phyloP scores from a whole-genome alignment of 768 basidiomycete genomes.

The Candolleomyces aberdarensis region DNA sequence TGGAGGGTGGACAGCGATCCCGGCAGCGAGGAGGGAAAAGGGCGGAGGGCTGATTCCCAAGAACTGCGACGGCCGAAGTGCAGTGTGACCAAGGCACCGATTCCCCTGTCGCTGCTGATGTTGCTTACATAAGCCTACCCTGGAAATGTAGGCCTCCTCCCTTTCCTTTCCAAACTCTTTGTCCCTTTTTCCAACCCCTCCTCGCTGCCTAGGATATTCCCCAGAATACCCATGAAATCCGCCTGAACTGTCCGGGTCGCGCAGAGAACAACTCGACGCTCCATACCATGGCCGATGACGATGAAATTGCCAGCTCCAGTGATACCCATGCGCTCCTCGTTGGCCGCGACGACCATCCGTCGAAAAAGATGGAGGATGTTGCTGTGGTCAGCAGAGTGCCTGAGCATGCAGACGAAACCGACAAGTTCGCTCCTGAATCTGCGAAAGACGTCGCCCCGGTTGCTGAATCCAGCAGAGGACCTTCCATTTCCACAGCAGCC shows the following conservation, averaged over 20 bases:
- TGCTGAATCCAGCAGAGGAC: slow-evolving; percentile 20
- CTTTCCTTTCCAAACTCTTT: background rate
- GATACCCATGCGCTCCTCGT: slow-evolving; percentile 33
- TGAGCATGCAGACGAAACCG: slow-evolving; percentile 10
- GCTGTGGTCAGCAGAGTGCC: slow-evolving; percentile 14
- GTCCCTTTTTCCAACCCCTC: slow-evolving; percentile 4
- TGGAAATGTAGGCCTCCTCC: background rate
- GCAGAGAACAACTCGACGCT: background rate
- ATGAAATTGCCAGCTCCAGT: slow-evolving; percentile 33
- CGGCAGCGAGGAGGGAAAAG: too few species aligned
- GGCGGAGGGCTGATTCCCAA: too few species aligned
- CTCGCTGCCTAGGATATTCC: background rate
- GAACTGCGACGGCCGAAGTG: too few species aligned
- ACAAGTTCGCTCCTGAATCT: slow-evolving; percentile 20
- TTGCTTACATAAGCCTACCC: background rate
- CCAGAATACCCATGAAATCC: background rate
- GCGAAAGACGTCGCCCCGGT: slow-evolving; percentile 19
- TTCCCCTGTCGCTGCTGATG: background rate
- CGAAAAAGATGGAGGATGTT: slow-evolving; percentile 20
- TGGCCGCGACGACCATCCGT: slow-evolving; percentile 26
- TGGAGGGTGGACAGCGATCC: background rate
- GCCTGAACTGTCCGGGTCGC: background rate
- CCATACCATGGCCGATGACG: slow-evolving; percentile 9
- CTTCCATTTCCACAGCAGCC: slow-evolving; percentile 36
- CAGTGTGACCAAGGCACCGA: too few species aligned